A percentile compares a stretch with the other conserved stretches of the same genome.
Evolutionary conservation across 2,329 filamentous ascomycete genomes (phyloP).

Genomic region (Fulvia fulva): DNA sequence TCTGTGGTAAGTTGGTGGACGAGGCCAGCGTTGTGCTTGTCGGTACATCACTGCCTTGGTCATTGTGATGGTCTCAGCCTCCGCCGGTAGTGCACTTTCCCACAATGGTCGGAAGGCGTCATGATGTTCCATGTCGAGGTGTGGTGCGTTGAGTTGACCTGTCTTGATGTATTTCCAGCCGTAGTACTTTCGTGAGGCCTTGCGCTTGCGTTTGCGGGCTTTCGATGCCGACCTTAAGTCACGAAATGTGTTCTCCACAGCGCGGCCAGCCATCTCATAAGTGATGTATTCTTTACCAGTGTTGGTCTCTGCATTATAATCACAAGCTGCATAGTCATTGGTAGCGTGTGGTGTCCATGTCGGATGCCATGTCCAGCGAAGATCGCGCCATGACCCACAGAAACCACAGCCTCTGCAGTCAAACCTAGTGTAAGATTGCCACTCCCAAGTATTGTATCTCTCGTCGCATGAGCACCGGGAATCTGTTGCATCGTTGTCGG

Average conservation of each 20-base stretch:
- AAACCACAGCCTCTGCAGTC: no score
- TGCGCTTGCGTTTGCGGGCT: conserved; percentile 10
- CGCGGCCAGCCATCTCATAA: conserved; percentile 10
- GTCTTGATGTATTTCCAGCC: conserved; percentile 10
- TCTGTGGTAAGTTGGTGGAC: neutral
- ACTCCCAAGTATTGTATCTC: neutral
- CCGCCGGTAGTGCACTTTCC: no score
- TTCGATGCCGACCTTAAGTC: conserved; percentile 18
- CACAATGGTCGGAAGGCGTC: no score
- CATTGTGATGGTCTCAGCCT: neutral
- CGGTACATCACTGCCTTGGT: neutral
- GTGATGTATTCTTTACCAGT: neutral
- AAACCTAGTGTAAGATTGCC: no score
- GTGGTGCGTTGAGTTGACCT: conserved; percentile 9
- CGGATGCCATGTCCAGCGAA: neutral
- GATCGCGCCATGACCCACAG: neutral
- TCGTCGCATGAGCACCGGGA: neutral
- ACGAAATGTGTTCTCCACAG: conserved; percentile 9
- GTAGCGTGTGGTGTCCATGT: neutral
- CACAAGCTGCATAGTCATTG: neutral
- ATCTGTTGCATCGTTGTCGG: neutral
- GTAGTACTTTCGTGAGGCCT: conserved; percentile 13
- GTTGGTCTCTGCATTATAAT: neutral
- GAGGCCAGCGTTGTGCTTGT: neutral
- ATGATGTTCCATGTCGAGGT: no score